Evolutionary conservation across 2,329 filamentous ascomycete species (phyloP).

Genomic region (Erysiphe pulchra): DNA sequence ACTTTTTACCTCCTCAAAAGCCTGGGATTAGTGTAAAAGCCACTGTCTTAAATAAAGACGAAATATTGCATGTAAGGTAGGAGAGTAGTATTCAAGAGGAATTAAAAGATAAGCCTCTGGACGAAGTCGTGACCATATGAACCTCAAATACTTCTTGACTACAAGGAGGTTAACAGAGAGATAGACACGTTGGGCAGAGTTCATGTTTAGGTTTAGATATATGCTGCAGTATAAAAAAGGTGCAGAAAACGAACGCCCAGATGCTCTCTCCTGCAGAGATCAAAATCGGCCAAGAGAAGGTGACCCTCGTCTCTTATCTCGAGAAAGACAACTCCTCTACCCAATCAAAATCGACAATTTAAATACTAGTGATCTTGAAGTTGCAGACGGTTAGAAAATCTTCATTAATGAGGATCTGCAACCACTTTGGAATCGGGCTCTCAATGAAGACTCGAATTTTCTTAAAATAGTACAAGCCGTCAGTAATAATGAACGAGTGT

Average conservation of each 20-base stretch:
- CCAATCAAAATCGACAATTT: not conserved
- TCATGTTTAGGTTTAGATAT: no score
- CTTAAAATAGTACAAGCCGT: not conserved
- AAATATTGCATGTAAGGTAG: not conserved
- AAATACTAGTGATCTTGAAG: not conserved
- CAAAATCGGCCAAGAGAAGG: not conserved
- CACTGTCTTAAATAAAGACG: not conserved
- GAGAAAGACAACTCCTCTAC: not conserved
- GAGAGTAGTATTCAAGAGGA: not conserved
- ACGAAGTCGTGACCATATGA: no score
- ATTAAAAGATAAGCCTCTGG: no score
- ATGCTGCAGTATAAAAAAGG: no score
- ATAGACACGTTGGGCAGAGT: no score
- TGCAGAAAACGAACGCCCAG: no score
- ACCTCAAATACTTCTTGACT: no score
- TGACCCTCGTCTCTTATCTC: not conserved
- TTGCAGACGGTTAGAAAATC: not conserved
- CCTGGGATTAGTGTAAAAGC: not conserved
- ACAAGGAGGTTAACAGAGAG: no score
- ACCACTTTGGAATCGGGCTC: not conserved
- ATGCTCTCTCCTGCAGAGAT: no score
- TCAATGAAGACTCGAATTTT: not conserved
- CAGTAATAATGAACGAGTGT: not conserved
- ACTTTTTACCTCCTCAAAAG: not conserved
- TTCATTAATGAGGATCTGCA: slow-evolving; percentile 1